These are phyloP conservation scores for Suhomyces ambrosiae DNA, from an alignment of 1,139 yeast genomes.

Conservation along the genomic window DNA sequence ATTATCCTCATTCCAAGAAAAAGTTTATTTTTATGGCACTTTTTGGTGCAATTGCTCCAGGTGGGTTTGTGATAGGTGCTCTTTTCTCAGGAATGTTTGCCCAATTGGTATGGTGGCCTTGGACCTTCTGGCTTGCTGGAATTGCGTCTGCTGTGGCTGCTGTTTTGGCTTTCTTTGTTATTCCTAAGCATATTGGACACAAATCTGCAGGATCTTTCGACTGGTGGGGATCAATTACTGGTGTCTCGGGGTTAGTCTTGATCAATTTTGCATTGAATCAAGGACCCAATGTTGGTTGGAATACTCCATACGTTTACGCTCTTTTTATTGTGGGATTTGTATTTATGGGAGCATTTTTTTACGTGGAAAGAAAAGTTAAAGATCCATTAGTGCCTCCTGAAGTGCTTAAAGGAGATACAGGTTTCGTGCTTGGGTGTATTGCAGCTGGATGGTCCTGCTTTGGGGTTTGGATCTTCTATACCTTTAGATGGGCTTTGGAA, in stretches of 20 bases:
- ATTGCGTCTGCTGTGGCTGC: slow-evolving; percentile 38
- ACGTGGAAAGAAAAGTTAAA: slow-evolving; percentile 35
- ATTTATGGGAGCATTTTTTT: slow-evolving; percentile 36
- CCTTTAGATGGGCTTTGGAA: slow-evolving; percentile 35
- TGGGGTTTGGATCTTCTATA: slow-evolving; percentile 58
- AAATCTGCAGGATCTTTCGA: slow-evolving; percentile 40
- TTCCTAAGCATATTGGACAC: slow-evolving; percentile 43
- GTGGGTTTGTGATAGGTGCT: slow-evolving; percentile 56
- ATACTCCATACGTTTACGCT: slow-evolving; percentile 48
- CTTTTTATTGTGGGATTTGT: slow-evolving; percentile 51
- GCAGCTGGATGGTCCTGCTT: slow-evolving; percentile 64
- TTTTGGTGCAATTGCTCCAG: slow-evolving; percentile 63
- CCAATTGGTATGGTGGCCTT: slow-evolving; percentile 54
- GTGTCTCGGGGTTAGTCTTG: slow-evolving; percentile 51
- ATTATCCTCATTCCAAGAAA: slow-evolving; percentile 47
- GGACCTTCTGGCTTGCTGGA: slow-evolving; percentile 54
- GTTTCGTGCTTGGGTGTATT: slow-evolving; percentile 50
- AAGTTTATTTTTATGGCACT: slow-evolving; percentile 47
- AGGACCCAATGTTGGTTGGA: slow-evolving; percentile 65
- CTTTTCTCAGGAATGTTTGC: slow-evolving; percentile 48
- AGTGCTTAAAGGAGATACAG: slow-evolving; percentile 43
- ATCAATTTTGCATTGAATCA: slow-evolving; percentile 63
- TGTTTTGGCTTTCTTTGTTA: slow-evolving; percentile 34
- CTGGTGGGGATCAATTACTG: slow-evolving; percentile 47
- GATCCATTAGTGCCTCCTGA: slow-evolving; percentile 53